These are phyloP conservation scores for Asterionellopsis glacialis DNA, from an alignment of 108 stramenopile species.

Conservation along the genomic window DNA sequence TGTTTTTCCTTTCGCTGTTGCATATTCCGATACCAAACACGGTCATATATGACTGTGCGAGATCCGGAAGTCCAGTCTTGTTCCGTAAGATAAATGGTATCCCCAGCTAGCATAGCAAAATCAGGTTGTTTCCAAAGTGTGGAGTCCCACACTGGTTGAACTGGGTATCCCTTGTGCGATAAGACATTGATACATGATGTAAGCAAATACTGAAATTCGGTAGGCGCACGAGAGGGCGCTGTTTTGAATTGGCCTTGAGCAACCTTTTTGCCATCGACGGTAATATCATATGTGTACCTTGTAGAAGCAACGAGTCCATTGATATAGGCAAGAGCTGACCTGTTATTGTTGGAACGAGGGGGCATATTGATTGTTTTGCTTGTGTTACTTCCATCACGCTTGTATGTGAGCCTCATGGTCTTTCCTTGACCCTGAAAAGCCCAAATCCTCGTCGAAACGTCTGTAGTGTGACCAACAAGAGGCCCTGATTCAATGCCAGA, in stretches of 20 bases:
- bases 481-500: conserved; percentile 6
- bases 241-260: conserved; percentile 15
- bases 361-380: no score
- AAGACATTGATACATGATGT: conserved; percentile 21
- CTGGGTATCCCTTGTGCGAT: background rate
- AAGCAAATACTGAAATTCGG: conserved; percentile 12
- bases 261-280: conserved; percentile 8
- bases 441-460: conserved; percentile 14
- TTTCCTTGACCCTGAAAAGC: conserved; percentile 9
- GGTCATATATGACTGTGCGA: conserved; percentile 14
- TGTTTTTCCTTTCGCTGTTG: conserved; percentile 21
- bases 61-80: conserved; percentile 5
- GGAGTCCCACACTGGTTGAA: conserved; percentile 13
- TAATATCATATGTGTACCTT: conserved; percentile 13
- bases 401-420: conserved; percentile 10
- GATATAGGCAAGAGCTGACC: background rate
- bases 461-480: conserved; percentile 22
- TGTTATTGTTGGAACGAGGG: background rate
- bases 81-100: background rate
- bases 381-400: background rate
- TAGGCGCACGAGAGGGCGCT: background rate
- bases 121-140: no score
- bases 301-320: conserved; percentile 7
- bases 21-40: conserved; percentile 20
- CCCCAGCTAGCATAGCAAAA: no score